Evolutionary conservation across 441 rosid genomes (phyloP).

Genomic region (Populus hybrid): DNA sequence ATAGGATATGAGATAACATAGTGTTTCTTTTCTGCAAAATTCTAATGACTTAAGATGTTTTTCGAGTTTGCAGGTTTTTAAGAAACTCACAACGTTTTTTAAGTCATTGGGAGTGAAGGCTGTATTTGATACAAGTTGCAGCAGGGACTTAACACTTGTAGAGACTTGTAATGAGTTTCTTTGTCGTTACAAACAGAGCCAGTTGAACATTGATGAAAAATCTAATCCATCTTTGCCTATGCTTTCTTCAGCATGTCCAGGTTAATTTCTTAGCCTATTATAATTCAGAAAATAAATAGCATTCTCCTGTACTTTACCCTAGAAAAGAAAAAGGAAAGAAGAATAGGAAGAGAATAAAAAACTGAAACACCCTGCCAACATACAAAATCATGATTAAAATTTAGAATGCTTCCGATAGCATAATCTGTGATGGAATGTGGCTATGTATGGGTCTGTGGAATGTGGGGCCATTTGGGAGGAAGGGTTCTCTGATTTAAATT

Average conservation of each 20-base stretch:
- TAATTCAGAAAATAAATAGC: background rate
- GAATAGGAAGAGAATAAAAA: background rate
- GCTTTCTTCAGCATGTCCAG: slow-evolving; percentile 95
- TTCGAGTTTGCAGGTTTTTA: slow-evolving; percentile 48
- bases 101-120: slow-evolving; percentile 91
- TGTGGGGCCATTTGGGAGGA: background rate
- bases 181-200: slow-evolving; percentile 53
- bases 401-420: background rate
- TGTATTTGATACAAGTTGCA: slow-evolving; percentile 78
- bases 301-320: background rate
- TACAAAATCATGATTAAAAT: background rate
- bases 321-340: background rate
- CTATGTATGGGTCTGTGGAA: too few relatives aligned
- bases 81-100: slow-evolving; percentile 74
- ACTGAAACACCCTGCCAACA: background rate
- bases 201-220: slow-evolving; percentile 32
- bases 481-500: background rate
- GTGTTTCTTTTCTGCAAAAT: background rate
- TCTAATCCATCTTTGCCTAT: slow-evolving; percentile 52
- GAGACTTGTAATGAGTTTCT: slow-evolving; percentile 90
- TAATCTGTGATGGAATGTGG: background rate
- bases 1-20: background rate
- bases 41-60: slow-evolving; percentile 1
- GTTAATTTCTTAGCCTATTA: slow-evolving; percentile 31
- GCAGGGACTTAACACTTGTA: slow-evolving; percentile 70